phyloP scores from a whole-genome alignment of 1,284 basidiomycete genomes.

The Volvariella volvacea region DNA sequence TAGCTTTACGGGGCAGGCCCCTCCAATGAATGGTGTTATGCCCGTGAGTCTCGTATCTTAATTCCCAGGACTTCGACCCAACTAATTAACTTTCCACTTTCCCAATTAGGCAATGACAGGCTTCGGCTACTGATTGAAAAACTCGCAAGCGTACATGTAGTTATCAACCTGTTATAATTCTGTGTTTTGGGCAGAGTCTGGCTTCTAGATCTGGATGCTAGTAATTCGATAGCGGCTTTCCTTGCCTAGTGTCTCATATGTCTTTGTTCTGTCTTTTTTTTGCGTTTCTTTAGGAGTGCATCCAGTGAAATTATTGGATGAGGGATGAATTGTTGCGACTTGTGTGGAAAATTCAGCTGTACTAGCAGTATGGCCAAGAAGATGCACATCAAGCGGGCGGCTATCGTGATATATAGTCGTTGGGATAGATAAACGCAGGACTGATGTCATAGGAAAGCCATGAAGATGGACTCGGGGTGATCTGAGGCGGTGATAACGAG shows the following conservation, averaged over 20 bases:
- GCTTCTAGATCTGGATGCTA: neutral
- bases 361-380: no score
- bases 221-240: constrained; percentile 1
- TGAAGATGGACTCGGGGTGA: no score
- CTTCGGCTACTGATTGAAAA: constrained; percentile 25
- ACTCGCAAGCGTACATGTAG: constrained; percentile 16
- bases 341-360: no score
- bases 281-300: neutral
- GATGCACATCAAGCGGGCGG: no score
- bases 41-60: constrained; percentile 16
- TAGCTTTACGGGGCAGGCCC: constrained; percentile 32
- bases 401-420: no score
- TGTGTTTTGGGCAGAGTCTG: constrained; percentile 7
- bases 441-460: no score
- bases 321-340: no score
- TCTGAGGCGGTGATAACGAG: no score
- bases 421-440: no score
- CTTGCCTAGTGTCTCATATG: neutral
- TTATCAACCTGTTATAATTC: constrained; percentile 26
- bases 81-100: neutral
- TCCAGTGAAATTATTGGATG: no score
- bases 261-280: neutral
- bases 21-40: constrained; percentile 33
- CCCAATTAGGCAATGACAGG: constrained; percentile 29
- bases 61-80: neutral